Base-by-base conservation (phyloP, 139 green algal genomes). In the Closterium sp. region DNA sequence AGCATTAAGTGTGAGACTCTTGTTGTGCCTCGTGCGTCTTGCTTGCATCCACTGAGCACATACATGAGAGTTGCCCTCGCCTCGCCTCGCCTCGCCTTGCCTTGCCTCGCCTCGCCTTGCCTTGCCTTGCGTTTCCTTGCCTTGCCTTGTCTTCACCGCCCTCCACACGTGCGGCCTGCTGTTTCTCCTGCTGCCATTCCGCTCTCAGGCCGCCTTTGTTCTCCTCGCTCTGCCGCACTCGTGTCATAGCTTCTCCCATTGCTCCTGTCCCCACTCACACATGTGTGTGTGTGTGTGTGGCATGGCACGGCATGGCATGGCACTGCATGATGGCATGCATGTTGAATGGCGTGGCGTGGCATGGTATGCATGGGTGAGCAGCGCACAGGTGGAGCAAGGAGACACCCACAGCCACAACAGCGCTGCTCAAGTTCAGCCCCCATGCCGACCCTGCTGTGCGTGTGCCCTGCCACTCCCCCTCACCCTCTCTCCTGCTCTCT, bases 311-410 rank as follows among this genome's bases (percentile, higher is more conserved):
- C 45, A 70, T 70, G 45, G 45, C 45, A 19, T 70, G 45, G 62
- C 5, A 4, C 27, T 13, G 62, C 62, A 24, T 27, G 38, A 79
- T 79, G 38, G 62, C 19, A 24, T 5, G 42, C 42, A 62, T 62
- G 42, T 62, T n/a, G n/a, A n/a, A n/a, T n/a, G n/a, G n/a, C n/a
- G 42, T 79, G 62, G 62, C 62, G 27, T 79, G 38, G 62, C 2
- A 24, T 27, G 62, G 62, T 7, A 62, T 62, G n/a, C n/a, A n/a
- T n/a, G n/a, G 42, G 9, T 70, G 11, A 11, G 31, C 89, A 92
- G 89, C 89, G 19, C 89, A 92, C n/a, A 38, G 89, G 62, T 92
- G 89, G 89, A 92, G 89, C 42, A 92, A 92, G 42, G 42, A 92
- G n/a, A 92, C 89, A 4, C 89, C 89, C 28, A 70, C 38, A 9